A percentile compares a stretch with the other conserved stretches of the same genome.
These are phyloP conservation scores for Trametes polyzona DNA, from an alignment of 1,284 basidiomycete species.

Conservation along the genomic window DNA sequence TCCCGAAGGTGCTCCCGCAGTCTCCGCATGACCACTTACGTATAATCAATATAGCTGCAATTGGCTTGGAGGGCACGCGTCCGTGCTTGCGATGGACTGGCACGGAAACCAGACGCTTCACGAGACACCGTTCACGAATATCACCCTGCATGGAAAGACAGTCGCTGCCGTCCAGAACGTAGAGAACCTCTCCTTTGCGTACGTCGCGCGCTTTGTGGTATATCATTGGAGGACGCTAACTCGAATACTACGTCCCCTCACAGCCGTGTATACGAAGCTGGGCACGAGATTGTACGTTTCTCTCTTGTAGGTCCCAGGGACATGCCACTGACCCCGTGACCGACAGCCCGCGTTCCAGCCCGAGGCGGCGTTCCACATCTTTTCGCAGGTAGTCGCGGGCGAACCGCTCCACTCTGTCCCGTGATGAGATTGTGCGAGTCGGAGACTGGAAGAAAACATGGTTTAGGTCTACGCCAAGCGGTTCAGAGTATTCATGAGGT, in stretches of 20 bases:
- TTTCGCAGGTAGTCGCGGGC: constrained; percentile 55
- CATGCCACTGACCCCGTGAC: not conserved
- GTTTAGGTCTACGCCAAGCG: no score
- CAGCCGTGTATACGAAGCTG: constrained; percentile 56
- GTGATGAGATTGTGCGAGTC: no score
- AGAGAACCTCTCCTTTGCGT: constrained; percentile 57
- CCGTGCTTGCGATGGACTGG: constrained; percentile 65
- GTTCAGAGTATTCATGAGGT: no score
- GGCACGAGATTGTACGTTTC: constrained; percentile 60
- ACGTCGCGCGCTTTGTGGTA: no score
- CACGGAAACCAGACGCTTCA: constrained; percentile 54
- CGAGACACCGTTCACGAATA: constrained; percentile 56
- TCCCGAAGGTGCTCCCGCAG: no score
- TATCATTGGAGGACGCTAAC: no score
- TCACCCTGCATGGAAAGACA: constrained; percentile 53
- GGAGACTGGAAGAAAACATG: no score
- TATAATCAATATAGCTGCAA: constrained; percentile 56
- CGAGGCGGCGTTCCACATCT: constrained; percentile 56
- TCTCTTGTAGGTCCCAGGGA: not conserved
- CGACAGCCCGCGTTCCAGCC: constrained; percentile 67
- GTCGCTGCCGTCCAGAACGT: constrained; percentile 65
- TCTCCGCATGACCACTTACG: not conserved
- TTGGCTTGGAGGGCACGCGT: constrained; percentile 62
- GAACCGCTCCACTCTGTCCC: constrained; percentile 58
- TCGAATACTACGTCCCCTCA: not conserved